Percentiles rank a stretch among this genome's conserved stretches.
These are phyloP conservation scores for Aspergillus sp. DNA, from an alignment of 2,329 filamentous ascomycete species.

Conservation along the genomic window DNA sequence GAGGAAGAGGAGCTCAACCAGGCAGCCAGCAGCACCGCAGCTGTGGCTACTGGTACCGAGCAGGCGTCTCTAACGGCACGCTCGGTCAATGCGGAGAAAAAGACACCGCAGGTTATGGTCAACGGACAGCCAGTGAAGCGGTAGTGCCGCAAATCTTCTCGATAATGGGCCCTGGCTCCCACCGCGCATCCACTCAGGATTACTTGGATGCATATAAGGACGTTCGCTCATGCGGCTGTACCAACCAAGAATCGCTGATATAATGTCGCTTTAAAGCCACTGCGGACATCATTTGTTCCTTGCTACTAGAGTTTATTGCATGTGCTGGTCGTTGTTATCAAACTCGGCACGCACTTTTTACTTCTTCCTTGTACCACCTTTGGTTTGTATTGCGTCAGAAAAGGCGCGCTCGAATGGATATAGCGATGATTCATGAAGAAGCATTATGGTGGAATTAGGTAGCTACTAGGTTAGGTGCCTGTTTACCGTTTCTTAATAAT, in stretches of 20 bases:
- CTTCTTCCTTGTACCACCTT: conserved; percentile 2
- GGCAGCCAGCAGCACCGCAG: conserved; percentile 23
- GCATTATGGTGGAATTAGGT: conserved; percentile 3
- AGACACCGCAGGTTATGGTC: conserved; percentile 36
- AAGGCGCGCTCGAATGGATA: conserved; percentile 11
- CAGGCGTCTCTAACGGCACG: conserved; percentile 21
- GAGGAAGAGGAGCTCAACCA: conserved; percentile 33
- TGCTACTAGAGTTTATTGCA: conserved; percentile 5
- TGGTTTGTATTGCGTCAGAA: not conserved
- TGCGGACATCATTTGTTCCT: not conserved
- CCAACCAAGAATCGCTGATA: not conserved
- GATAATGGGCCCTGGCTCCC: not conserved
- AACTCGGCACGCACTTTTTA: not conserved
- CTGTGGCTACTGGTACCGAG: conserved; percentile 28
- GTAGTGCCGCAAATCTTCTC: not conserved
- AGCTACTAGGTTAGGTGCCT: not conserved
- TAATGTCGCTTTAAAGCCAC: not conserved
- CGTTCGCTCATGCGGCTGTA: not conserved
- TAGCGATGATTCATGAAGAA: conserved; percentile 13
- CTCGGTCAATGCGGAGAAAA: conserved; percentile 29
- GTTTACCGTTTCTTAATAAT: conserved; percentile 12
- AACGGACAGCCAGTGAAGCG: conserved; percentile 38
- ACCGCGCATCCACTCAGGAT: not conserved
- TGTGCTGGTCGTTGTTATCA: conserved; percentile 5
- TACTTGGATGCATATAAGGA: not conserved